Conservation (phyloP, 179 eudicot genomes). For the Carnegiea gigantea region DNA sequence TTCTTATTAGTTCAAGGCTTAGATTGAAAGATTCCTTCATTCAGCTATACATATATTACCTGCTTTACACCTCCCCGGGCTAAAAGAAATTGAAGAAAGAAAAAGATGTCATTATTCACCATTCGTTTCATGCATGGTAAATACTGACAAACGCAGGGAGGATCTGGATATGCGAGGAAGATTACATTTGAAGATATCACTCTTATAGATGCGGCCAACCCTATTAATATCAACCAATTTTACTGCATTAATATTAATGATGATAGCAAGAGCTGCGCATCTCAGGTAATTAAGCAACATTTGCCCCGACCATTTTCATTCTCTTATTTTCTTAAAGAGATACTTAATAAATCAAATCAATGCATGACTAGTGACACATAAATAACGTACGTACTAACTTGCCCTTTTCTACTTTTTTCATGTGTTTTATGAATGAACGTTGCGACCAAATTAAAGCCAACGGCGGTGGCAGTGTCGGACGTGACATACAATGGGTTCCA, state of each 20-base stretch:
- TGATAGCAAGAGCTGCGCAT: not conserved
- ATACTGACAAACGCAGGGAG: not conserved
- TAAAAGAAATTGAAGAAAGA: not conserved
- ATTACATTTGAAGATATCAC: not conserved
- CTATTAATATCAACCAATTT: not conserved
- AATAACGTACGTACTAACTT: no score
- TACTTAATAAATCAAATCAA: no score
- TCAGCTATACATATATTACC: no score
- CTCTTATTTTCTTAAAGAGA: no score
- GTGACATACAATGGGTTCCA: conserved; percentile 1
- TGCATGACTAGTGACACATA: no score
- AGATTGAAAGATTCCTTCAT: no score
- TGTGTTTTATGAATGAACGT: no score
- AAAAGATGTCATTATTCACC: not conserved
- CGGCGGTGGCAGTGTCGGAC: not conserved
- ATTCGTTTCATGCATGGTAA: not conserved
- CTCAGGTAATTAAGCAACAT: not conserved
- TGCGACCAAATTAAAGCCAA: not conserved
- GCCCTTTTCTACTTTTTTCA: no score
- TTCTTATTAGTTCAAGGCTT: no score
- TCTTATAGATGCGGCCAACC: not conserved
- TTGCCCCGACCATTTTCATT: no score
- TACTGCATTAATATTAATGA: not conserved
- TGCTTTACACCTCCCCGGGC: no score
- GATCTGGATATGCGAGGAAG: not conserved